Percentiles rank a stretch among this genome's conserved stretches.
Evolutionary conservation across 2,329 filamentous ascomycete species (phyloP).

Genomic region (Diplodia corticola): DNA sequence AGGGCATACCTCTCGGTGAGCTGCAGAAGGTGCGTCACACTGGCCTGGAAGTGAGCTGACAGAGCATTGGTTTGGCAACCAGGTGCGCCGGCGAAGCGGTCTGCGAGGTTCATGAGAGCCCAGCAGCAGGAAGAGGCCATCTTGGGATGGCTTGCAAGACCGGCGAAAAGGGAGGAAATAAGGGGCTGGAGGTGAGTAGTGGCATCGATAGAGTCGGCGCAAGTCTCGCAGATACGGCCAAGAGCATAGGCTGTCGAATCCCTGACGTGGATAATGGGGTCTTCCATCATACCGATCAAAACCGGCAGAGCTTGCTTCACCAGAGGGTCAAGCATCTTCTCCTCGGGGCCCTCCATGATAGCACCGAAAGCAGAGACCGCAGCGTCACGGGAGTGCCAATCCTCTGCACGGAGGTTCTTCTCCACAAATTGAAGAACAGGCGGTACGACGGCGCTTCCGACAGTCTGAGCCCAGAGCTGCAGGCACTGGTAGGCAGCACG

Average conservation of each 20-base stretch:
- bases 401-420: slow-evolving; percentile 80
- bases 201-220: slow-evolving; percentile 88
- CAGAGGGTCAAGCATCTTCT: slow-evolving; percentile 86
- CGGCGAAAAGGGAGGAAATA: slow-evolving; percentile 85
- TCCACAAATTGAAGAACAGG: slow-evolving; percentile 92
- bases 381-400: slow-evolving; percentile 94
- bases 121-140: slow-evolving; percentile 99
- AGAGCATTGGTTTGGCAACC: slow-evolving; percentile 78
- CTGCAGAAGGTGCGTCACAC: slow-evolving; percentile 78
- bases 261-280: slow-evolving; percentile 83
- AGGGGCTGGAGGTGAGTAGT: slow-evolving; percentile 77
- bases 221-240: slow-evolving; percentile 92
- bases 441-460: slow-evolving; percentile 78
- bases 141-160: slow-evolving; percentile 86
- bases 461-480: slow-evolving; percentile 91
- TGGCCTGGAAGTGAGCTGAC: slow-evolving; percentile 90
- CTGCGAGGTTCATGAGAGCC: slow-evolving; percentile 97
- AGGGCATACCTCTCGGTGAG: slow-evolving; percentile 70
- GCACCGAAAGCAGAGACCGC: slow-evolving; percentile 96
- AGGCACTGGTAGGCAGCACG: slow-evolving; percentile 95
- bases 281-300: slow-evolving; percentile 89
- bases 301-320: slow-evolving; percentile 94
- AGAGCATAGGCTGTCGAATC: slow-evolving; percentile 96
- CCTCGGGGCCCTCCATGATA: slow-evolving; percentile 97
- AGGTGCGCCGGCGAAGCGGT: slow-evolving; percentile 87